phyloP scores from a whole-genome alignment of 805 yeast species.

The Diddensiella caesifluorescens region DNA sequence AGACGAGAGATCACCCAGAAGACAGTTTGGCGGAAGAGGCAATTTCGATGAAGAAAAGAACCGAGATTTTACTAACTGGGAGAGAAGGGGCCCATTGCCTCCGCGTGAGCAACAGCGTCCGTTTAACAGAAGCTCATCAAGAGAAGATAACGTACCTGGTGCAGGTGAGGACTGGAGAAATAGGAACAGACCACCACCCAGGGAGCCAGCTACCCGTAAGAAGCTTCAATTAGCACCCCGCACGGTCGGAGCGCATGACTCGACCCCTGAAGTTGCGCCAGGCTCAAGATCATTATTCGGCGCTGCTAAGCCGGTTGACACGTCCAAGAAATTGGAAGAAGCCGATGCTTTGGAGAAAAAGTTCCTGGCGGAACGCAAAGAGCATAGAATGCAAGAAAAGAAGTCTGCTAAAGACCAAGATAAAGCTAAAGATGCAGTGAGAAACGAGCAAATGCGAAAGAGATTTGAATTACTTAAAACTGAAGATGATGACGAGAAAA shows the following conservation, averaged over 20 bases:
- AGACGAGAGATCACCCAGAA: slow-evolving; percentile 20
- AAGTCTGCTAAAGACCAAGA: slow-evolving; percentile 9
- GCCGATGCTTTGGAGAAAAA: slow-evolving; percentile 41
- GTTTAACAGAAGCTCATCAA: not conserved
- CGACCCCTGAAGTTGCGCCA: slow-evolving; percentile 31
- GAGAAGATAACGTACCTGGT: not conserved
- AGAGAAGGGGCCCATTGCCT: slow-evolving; percentile 30
- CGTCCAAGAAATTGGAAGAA: slow-evolving; percentile 57
- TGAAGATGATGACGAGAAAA: slow-evolving; percentile 37
- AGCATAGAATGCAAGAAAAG: slow-evolving; percentile 11
- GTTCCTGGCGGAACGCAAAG: slow-evolving; percentile 17
- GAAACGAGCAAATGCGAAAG: slow-evolving; percentile 21
- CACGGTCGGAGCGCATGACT: slow-evolving; percentile 19
- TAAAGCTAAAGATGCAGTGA: slow-evolving; percentile 9
- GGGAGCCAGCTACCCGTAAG: slow-evolving; percentile 22
- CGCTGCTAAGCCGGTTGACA: slow-evolving; percentile 79
- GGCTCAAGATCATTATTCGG: slow-evolving; percentile 57
- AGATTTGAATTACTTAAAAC: slow-evolving; percentile 43
- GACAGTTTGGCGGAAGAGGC: not conserved
- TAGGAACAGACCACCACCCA: not conserved
- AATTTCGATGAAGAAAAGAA: no score
- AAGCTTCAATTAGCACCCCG: slow-evolving; percentile 38
- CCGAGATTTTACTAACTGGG: slow-evolving; percentile 43
- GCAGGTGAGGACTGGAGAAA: slow-evolving; percentile 14
- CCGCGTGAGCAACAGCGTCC: slow-evolving; percentile 21